Evolutionary conservation across 768 basidiomycete genomes (phyloP).

Genomic region (Russula abietina): DNA sequence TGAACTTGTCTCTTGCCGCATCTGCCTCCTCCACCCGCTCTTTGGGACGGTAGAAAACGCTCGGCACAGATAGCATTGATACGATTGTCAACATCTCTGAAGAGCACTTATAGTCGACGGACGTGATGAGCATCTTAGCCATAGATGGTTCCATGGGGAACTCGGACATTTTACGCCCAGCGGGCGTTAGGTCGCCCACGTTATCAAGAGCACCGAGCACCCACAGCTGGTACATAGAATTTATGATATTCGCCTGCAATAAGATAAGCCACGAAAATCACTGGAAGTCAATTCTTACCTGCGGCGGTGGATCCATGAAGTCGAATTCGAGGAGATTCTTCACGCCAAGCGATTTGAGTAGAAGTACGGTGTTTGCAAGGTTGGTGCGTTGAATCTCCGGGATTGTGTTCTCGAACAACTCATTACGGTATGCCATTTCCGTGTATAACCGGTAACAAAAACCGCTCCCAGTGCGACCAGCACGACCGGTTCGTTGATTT

Average conservation of each 20-base stretch:
- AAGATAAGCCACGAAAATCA: slow-evolving; percentile 2
- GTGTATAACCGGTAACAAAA: slow-evolving; percentile 97
- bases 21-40: slow-evolving; percentile 97
- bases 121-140: slow-evolving; percentile 97
- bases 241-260: slow-evolving; percentile 84
- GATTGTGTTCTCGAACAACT: slow-evolving; percentile 92
- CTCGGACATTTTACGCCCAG: slow-evolving; percentile 96
- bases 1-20: slow-evolving; percentile 96
- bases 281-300: slow-evolving; percentile 41
- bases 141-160: slow-evolving; percentile 99
- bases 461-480: slow-evolving; percentile 92
- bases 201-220: slow-evolving; percentile 97
- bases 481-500: slow-evolving; percentile 91
- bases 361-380: slow-evolving; percentile 89
- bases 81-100: slow-evolving; percentile 97
- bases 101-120: slow-evolving; percentile 90
- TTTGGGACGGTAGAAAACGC: slow-evolving; percentile 95
- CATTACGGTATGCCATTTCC: slow-evolving; percentile 94
- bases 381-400: slow-evolving; percentile 99
- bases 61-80: slow-evolving; percentile 97
- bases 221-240: slow-evolving; percentile 99
- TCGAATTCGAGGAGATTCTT: slow-evolving; percentile 97
- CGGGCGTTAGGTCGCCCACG: slow-evolving; percentile 88
- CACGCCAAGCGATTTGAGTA: slow-evolving; percentile 93
- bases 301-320: slow-evolving; percentile 99